Conservation (phyloP, 1,284 basidiomycete genomes). For the Ceratobasidium sp. region DNA sequence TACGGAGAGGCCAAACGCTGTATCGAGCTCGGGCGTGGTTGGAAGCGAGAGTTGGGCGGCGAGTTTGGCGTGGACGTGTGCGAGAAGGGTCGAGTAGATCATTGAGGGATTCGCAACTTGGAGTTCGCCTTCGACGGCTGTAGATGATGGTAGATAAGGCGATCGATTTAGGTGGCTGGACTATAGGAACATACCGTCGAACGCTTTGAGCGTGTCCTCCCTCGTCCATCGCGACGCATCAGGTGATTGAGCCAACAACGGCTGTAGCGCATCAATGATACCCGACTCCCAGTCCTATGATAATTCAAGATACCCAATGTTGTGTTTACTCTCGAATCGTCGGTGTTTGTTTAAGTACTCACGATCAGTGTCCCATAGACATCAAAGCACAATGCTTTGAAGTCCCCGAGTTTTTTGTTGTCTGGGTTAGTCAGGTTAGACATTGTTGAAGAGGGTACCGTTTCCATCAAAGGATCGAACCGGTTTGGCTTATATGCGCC, state of each 20-base stretch:
- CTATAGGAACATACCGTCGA: slow-evolving; percentile 49
- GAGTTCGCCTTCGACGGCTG: slow-evolving; percentile 64
- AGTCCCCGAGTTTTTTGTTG: slow-evolving; percentile 55
- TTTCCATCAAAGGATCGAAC: no score
- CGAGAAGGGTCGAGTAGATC: slow-evolving; percentile 69
- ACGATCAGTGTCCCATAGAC: slow-evolving; percentile 76
- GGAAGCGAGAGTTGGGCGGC: slow-evolving; percentile 50
- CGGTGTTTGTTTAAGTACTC: slow-evolving; percentile 45
- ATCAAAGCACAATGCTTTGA: slow-evolving; percentile 68
- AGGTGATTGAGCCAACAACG: slow-evolving; percentile 61
- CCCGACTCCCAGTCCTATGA: slow-evolving; percentile 76
- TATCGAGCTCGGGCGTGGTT: slow-evolving; percentile 48
- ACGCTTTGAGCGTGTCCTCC: slow-evolving; percentile 64
- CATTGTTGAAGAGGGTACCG: background rate
- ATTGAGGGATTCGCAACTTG: slow-evolving; percentile 66
- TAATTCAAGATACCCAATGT: no score
- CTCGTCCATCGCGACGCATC: slow-evolving; percentile 61
- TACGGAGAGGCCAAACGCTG: slow-evolving; percentile 67
- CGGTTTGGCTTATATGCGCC: background rate
- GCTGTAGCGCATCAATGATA: slow-evolving; percentile 64
- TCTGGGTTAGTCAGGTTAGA: slow-evolving; percentile 19
- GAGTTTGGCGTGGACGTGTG: slow-evolving; percentile 61
- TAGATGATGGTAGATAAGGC: background rate
- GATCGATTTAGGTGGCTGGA: background rate
- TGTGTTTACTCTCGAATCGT: background rate